These are phyloP conservation scores for Calycina herbarum DNA, from an alignment of 2,329 filamentous ascomycete genomes.

Conservation along the genomic window DNA sequence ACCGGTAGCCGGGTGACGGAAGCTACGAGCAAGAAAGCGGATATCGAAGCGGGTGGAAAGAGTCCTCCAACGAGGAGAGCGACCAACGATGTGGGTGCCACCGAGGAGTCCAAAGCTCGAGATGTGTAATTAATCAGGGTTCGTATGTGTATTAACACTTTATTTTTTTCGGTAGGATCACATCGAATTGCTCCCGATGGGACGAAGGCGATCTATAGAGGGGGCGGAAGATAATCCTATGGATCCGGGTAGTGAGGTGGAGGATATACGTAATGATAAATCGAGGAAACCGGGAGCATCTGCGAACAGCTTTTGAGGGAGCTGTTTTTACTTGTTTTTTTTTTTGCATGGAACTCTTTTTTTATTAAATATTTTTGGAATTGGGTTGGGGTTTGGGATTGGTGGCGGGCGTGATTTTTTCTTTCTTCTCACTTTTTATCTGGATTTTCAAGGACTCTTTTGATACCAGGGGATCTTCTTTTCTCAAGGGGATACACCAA, in stretches of 20 bases:
- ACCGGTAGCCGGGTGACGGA: conserved; percentile 17
- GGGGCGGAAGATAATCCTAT: neutral
- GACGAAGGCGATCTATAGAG: conserved; percentile 8
- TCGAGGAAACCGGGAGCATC: neutral
- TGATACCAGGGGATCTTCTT: no score
- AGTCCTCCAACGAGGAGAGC: conserved; percentile 17
- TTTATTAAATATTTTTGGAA: no score
- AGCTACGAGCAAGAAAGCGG: neutral
- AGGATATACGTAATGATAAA: neutral
- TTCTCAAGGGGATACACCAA: no score
- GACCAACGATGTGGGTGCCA: conserved; percentile 24
- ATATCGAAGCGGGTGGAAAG: conserved; percentile 9
- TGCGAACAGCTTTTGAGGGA: no score
- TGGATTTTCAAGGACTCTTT: no score
- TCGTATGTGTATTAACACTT: conserved; percentile 14
- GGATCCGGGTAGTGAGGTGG: neutral
- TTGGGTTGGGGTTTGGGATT: no score
- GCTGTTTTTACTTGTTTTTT: no score
- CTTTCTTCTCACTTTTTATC: no score
- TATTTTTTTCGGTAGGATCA: conserved; percentile 17
- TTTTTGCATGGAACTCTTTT: no score
- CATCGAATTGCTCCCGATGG: conserved; percentile 22
- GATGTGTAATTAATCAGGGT: neutral
- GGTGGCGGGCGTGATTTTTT: no score
- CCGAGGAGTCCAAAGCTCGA: conserved; percentile 8